Conservation (phyloP, 495 filamentous ascomycete species). For the Mytilinidion resinicola region DNA sequence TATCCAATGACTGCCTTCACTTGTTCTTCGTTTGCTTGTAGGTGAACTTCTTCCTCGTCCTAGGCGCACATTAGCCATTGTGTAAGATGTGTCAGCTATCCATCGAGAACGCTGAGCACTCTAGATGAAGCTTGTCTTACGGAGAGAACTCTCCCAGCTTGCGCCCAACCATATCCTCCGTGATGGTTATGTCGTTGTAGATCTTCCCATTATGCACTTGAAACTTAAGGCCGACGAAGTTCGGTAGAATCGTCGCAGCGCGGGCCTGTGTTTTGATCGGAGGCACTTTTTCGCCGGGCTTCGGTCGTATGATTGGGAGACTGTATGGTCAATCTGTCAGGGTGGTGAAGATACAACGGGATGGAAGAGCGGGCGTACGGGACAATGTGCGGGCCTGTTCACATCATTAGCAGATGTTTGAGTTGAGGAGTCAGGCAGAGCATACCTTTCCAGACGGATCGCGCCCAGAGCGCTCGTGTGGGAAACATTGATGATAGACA, state of each 20-base stretch:
- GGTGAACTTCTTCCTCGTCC: constrained; percentile 81
- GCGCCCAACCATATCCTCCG: constrained; percentile 97
- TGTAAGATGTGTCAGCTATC: neutral
- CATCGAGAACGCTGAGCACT: neutral
- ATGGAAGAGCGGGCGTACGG: constrained; percentile 48
- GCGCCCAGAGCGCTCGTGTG: constrained; percentile 52
- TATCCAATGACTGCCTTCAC: constrained; percentile 35
- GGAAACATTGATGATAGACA: constrained; percentile 46
- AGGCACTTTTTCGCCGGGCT: constrained; percentile 53
- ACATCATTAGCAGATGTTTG: neutral
- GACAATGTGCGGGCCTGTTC: constrained; percentile 63
- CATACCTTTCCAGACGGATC: constrained; percentile 73
- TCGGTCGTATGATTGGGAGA: constrained; percentile 57
- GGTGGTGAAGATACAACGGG: neutral
- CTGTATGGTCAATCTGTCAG: constrained; percentile 34
- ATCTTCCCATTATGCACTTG: constrained; percentile 93
- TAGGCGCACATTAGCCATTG: constrained; percentile 32
- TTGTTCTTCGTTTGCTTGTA: constrained; percentile 74
- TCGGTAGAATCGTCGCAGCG: constrained; percentile 87
- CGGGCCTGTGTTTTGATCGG: constrained; percentile 87
- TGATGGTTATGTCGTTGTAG: constrained; percentile 81
- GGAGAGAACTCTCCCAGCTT: constrained; percentile 92
- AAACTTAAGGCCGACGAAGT: constrained; percentile 90
- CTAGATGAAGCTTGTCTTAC: constrained; percentile 49
- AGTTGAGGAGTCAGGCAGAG: constrained; percentile 27